phyloP scores from a whole-genome alignment of 2,329 filamentous ascomycete genomes.

The Cadophora sp. region DNA sequence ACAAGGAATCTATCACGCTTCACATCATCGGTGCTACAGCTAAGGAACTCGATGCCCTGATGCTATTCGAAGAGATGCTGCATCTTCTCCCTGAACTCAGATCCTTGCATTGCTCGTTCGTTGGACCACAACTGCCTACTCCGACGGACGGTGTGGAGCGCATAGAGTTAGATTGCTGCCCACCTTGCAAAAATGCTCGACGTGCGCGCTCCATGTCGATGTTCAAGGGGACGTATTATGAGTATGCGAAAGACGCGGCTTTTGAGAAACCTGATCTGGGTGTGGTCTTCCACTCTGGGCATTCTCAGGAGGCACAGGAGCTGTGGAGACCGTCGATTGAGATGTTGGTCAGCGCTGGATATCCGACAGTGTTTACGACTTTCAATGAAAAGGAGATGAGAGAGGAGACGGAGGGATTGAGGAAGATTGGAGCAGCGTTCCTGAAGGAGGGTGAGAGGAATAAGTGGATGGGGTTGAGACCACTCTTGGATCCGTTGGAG shows the following conservation, averaged over 20 bases:
- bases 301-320: slow-evolving; percentile 22
- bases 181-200: slow-evolving; percentile 17
- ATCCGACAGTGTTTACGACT: slow-evolving; percentile 33
- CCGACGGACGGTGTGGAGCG: not conserved
- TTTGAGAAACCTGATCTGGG: slow-evolving; percentile 30
- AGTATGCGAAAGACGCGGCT: slow-evolving; percentile 11
- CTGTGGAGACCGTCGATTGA: slow-evolving; percentile 30
- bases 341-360: slow-evolving; percentile 17
- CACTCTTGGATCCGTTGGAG: slow-evolving; percentile 29
- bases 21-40: slow-evolving; percentile 33
- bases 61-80: slow-evolving; percentile 33
- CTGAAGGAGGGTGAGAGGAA: slow-evolving; percentile 28
- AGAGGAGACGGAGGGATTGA: slow-evolving; percentile 27
- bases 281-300: slow-evolving; percentile 33
- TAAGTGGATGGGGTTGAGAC: slow-evolving; percentile 31
- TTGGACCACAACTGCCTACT: slow-evolving; percentile 27
- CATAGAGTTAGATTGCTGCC: slow-evolving; percentile 29
- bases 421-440: slow-evolving; percentile 22
- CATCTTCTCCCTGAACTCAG: slow-evolving; percentile 30
- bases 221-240: slow-evolving; percentile 30
- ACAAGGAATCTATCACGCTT: slow-evolving; percentile 19
- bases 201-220: slow-evolving; percentile 20
- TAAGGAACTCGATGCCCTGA: slow-evolving; percentile 26
- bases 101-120: slow-evolving; percentile 17
- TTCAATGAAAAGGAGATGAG: slow-evolving; percentile 33